A percentile compares a stretch with the other conserved stretches of the same genome.
Evolutionary conservation across 2,329 filamentous ascomycete species (phyloP).

Genomic region (Neofusicoccum laricinum): DNA sequence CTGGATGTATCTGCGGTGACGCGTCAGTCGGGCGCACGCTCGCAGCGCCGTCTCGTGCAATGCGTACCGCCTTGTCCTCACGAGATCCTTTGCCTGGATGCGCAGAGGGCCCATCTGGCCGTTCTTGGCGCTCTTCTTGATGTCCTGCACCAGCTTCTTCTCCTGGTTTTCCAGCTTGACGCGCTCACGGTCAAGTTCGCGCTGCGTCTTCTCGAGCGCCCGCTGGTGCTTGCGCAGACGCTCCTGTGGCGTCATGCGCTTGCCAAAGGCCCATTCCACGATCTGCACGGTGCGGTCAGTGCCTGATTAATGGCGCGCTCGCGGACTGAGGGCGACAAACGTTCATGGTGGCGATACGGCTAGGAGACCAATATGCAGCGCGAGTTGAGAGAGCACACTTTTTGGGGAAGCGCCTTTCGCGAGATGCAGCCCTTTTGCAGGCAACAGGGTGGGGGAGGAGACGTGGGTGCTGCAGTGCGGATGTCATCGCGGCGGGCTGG

Average conservation of each 20-base stretch:
- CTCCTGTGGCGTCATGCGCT: conserved; percentile 96
- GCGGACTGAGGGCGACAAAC: conserved; percentile 40
- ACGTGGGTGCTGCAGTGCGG: conserved; percentile 12
- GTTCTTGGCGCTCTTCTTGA: conserved; percentile 98
- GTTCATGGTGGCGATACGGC: conserved; percentile 52
- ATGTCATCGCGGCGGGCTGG: not conserved
- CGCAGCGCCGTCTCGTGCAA: conserved; percentile 14
- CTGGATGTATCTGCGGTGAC: conserved; percentile 73
- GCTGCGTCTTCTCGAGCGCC: conserved; percentile 93
- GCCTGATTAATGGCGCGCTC: conserved; percentile 2
- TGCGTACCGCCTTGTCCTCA: conserved; percentile 74
- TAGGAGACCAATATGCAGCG: not conserved
- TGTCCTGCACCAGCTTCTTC: conserved; percentile 92
- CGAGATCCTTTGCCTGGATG: conserved; percentile 96
- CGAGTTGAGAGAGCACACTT: not conserved
- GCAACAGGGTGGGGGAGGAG: conserved; percentile 12
- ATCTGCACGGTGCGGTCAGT: conserved; percentile 57
- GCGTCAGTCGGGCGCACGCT: not conserved
- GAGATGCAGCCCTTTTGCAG: conserved; percentile 10
- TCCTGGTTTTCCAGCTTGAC: conserved; percentile 98
- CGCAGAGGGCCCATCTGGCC: conserved; percentile 98
- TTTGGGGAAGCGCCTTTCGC: not conserved
- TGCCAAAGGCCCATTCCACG: conserved; percentile 98
- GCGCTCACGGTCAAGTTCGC: conserved; percentile 90
- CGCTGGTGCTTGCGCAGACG: conserved; percentile 91